phyloP scores from a whole-genome alignment of 1,284 basidiomycete genomes.

The Grifola frondosa region DNA sequence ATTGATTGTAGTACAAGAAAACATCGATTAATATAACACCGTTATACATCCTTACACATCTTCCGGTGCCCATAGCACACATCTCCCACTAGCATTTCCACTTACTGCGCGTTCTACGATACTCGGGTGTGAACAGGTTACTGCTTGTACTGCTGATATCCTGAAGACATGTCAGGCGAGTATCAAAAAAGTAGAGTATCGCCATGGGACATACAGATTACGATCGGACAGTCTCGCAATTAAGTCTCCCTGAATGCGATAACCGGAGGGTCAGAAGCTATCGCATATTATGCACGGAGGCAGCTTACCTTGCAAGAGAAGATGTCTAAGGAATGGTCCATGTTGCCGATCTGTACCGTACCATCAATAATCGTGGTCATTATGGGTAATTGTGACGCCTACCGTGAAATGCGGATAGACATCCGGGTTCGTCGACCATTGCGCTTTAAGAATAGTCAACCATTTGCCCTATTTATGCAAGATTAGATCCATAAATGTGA shows the following conservation, averaged over 20 bases:
- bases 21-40: neutral
- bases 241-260: slow-evolving; percentile 54
- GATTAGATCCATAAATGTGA: neutral
- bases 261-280: neutral
- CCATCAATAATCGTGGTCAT: no score
- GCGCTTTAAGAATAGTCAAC: slow-evolving; percentile 72
- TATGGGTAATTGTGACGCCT: no score
- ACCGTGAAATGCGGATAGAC: slow-evolving; percentile 80
- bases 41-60: slow-evolving; percentile 16
- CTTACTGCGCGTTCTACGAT: slow-evolving; percentile 69
- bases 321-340: slow-evolving; percentile 75
- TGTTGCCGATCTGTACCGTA: slow-evolving; percentile 64
- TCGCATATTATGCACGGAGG: neutral
- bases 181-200: slow-evolving; percentile 4
- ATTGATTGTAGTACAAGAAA: neutral
- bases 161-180: slow-evolving; percentile 33
- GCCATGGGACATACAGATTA: slow-evolving; percentile 41
- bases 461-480: slow-evolving; percentile 60
- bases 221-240: slow-evolving; percentile 61
- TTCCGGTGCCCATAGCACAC: slow-evolving; percentile 72
- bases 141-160: slow-evolving; percentile 77
- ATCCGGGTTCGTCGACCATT: slow-evolving; percentile 75
- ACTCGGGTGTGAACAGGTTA: slow-evolving; percentile 81
- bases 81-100: slow-evolving; percentile 75
- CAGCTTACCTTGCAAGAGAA: slow-evolving; percentile 61